Base-by-base conservation (phyloP, 305 asterid species). In the Fraxinus xanthoxyloides region DNA sequence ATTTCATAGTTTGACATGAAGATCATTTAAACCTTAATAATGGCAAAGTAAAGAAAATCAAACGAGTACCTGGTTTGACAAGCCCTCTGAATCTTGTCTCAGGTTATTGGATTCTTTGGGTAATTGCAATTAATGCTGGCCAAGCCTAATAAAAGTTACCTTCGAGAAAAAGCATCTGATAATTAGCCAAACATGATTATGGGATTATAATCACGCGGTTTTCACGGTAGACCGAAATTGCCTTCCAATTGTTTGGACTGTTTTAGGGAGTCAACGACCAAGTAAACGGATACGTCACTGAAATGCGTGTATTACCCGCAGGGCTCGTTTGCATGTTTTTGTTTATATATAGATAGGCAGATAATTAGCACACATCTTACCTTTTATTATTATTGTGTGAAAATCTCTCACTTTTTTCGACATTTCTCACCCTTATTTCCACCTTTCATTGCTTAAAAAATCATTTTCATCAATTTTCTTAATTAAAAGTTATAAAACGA, bases 251-350 rank as follows among this genome's bases (percentile, higher is more conserved):
- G 7, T 3, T 31, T 43, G 38, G 76, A 70, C 51, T 28, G 26
- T 1, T 46, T 61, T 0, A 0, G 9, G 6, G 79, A 69, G 88
- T 85, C 88, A 82, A 82, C 81, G 77, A 24, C 24, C 15, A 65
- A 85, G 88, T 79, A 85, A 85, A 79, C 84, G 82, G 21, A 19
- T 19, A 56, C 21, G 59, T 13, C 59, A 15, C 6, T 48, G n/a
- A 13, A 48, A 15, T 48, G 7, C 59, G 59, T 7, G 59, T 15
- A 48, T 48, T 19, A 43, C 51, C 12, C 4, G 51, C 2, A 43
- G 51, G 51, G 51, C 51, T 12, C 17, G 4, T 43, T 43, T 43
- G 17, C 1, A 40, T 40, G 51, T 10, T 0, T 10, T 1, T 10
- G 51, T 10, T 0, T 38, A 40, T 40, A 10, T 8, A 32, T 31